Percentiles rank a stretch among this genome's conserved stretches.
Evolutionary conservation across 2,329 filamentous ascomycete genomes (phyloP).

Genomic region (Falciphora oryzae): DNA sequence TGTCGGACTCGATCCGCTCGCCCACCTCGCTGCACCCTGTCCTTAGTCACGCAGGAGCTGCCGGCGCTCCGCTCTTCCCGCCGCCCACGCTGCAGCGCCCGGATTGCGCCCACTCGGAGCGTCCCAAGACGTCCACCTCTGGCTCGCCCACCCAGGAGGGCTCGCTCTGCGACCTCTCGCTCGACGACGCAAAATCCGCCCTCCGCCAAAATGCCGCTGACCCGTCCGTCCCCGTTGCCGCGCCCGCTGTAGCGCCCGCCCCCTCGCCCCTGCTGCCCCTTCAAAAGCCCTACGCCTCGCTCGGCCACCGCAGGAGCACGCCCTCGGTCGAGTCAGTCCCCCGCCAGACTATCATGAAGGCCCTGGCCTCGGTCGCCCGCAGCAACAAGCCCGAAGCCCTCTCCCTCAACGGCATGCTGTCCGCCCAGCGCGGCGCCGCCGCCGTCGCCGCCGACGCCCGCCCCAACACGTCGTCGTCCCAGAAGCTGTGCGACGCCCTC

Average conservation of each 20-base stretch:
- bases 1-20: constrained; percentile 36
- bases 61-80: neutral
- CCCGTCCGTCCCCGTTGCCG: constrained; percentile 18
- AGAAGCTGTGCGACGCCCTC: constrained; percentile 58
- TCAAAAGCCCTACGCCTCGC: constrained; percentile 16
- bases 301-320: constrained; percentile 40
- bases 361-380: constrained; percentile 61
- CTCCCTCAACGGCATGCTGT: constrained; percentile 55
- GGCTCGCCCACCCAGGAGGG: constrained; percentile 6
- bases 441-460: constrained; percentile 23
- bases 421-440: constrained; percentile 31
- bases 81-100: constrained; percentile 16
- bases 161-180: constrained; percentile 17
- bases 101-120: constrained; percentile 16
- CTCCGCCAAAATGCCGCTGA: constrained; percentile 16
- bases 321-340: constrained; percentile 63
- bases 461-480: constrained; percentile 42
- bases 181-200: constrained; percentile 11
- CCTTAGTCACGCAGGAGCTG: constrained; percentile 22
- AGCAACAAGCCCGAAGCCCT: constrained; percentile 58
- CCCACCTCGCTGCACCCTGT: constrained; percentile 46
- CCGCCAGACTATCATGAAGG: constrained; percentile 78
- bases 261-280: constrained; percentile 9
- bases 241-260: constrained; percentile 15
- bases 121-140: constrained; percentile 19